Evolutionary conservation across 805 yeast species (phyloP), one percentile per base, ranked within the genome.

Genomic region (Cyberlindnera amylophila): DNA sequence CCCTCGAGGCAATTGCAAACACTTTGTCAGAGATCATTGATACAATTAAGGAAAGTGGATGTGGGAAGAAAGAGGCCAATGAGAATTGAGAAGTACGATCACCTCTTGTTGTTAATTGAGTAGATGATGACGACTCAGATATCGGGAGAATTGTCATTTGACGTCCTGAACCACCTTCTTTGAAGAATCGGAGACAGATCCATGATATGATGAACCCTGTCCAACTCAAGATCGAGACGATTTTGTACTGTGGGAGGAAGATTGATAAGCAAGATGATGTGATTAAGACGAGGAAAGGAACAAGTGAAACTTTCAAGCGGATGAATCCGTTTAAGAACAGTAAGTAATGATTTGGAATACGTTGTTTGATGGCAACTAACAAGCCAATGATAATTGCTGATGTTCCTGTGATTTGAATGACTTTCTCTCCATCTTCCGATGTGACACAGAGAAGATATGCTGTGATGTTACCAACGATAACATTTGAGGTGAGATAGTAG

Each of bases 301-400:
- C 49, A 7, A 52, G 41, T 4, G 59, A 48, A 6, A 55, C 57
- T 30, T 46, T 41, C 3, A 76, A 55, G 39, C 73, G 61, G 29
- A 75, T 42, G 27, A 62, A 54, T 1, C 78, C 80, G 37, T 67
- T 62, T 54, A 77, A 67, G 34, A 77, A 67, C 19, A 75, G 58
- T 31, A 77, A 58, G 41, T 72, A 68, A 54, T 77, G 81, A 45
- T 72, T 72, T 14, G 79, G 74, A 6, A 77, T 72, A 37, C 78
- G 54, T 57, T 77, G 82, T 50, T 76, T 77, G 34, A 75, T 65
- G 4, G 81, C 79, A 2, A 77, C 77, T 16, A 77, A 55, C 30
- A 75, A 64, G n/a, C 75, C 79, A 52, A 73, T 63, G 32, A 68
- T 46, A 15, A 51, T 45, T 32, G 51, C 27, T 36, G 49, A 37